These are phyloP conservation scores for Penicillium maclennaniae DNA, from an alignment of 495 filamentous ascomycete species.

Conservation along the genomic window DNA sequence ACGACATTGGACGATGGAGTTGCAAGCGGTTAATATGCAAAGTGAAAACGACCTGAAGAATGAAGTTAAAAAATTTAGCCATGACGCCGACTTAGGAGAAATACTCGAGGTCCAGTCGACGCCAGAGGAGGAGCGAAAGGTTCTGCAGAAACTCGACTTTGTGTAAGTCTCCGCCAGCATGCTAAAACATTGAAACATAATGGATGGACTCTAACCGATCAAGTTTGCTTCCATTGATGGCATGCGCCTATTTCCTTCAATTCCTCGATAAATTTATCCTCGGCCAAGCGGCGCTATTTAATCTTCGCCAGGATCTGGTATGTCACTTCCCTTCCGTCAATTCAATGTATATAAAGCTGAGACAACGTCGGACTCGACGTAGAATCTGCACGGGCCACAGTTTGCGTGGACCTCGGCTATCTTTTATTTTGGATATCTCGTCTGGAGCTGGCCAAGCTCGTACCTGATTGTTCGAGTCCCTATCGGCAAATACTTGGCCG, in stretches of 20 bases:
- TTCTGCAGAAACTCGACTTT: constrained; percentile 30
- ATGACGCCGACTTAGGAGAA: constrained; percentile 28
- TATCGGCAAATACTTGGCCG: constrained; percentile 48
- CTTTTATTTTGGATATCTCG: constrained; percentile 52
- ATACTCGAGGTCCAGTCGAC: constrained; percentile 27
- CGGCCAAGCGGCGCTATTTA: constrained; percentile 50
- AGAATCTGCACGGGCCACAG: constrained; percentile 37
- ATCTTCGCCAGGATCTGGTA: constrained; percentile 38
- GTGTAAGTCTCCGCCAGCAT: constrained; percentile 15
- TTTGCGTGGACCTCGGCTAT: constrained; percentile 48
- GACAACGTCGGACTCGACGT: not conserved
- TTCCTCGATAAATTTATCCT: constrained; percentile 55
- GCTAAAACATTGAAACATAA: no score
- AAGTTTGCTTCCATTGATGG: constrained; percentile 40
- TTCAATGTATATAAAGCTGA: no score
- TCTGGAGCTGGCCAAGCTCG: constrained; percentile 50
- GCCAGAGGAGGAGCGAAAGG: constrained; percentile 25
- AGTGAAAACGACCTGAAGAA: no score
- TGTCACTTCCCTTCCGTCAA: not conserved
- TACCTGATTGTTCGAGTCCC: constrained; percentile 54
- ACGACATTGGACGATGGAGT: no score
- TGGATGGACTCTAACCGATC: no score
- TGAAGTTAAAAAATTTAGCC: no score
- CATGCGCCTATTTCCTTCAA: constrained; percentile 37
- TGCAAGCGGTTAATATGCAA: no score